A percentile compares a stretch with the other conserved stretches of the same genome.
phyloP scores from a whole-genome alignment of 305 asterid species.

The Ajuga reptans region DNA sequence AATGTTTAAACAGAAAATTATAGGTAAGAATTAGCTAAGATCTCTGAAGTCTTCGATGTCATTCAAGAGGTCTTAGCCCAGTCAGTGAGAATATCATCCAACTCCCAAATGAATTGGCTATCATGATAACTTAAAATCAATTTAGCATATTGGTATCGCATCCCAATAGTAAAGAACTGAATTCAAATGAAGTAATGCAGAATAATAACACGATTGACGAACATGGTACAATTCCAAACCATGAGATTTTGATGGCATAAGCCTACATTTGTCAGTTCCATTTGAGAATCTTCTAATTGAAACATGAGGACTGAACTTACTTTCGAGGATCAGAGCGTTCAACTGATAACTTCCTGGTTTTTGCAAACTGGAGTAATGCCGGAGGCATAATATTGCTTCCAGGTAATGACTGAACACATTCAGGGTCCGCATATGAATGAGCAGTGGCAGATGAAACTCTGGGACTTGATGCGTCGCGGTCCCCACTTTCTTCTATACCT shows the following conservation, averaged over 20 bases:
- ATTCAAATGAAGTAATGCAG: not conserved
- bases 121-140: not conserved
- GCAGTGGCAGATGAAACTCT: conserved; percentile 63
- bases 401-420: conserved; percentile 60
- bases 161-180: not conserved
- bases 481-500: conserved; percentile 43
- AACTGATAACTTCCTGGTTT: conserved; percentile 74
- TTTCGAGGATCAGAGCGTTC: conserved; percentile 90
- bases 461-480: conserved; percentile 59
- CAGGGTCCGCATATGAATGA: conserved; percentile 72
- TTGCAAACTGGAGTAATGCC: conserved; percentile 81
- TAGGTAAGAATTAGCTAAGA: not conserved
- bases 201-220: not conserved
- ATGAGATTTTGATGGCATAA: not conserved
- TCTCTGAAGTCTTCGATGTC: not conserved
- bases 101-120: not conserved
- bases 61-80: not conserved
- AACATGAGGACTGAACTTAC: conserved; percentile 37
- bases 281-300: conserved; percentile 4
- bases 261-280: not conserved
- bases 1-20: not conserved
- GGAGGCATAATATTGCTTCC: conserved; percentile 62
- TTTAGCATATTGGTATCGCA: not conserved
- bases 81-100: conserved; percentile 1
- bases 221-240: not conserved